phyloP scores from a whole-genome alignment of 2,329 filamentous ascomycete species.

The Clathrospora elynae region DNA sequence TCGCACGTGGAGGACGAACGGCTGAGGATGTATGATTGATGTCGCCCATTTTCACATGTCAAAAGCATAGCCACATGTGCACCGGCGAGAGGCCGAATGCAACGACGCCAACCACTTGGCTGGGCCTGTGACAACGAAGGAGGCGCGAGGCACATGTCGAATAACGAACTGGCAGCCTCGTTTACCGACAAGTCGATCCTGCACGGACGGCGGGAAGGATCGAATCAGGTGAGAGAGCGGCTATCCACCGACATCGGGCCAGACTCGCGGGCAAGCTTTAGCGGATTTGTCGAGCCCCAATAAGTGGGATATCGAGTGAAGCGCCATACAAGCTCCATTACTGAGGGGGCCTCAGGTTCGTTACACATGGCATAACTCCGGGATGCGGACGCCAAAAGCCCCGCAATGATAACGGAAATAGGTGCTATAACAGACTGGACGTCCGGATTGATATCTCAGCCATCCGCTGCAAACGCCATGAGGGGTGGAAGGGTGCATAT shows the following conservation, averaged over 20 bases:
- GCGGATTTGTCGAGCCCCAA: constrained; percentile 22
- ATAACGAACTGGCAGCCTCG: constrained; percentile 38
- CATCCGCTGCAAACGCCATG: constrained; percentile 29
- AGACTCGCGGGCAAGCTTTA: constrained; percentile 21
- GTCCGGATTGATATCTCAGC: too few relatives aligned
- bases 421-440: constrained; percentile 16
- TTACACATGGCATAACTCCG: too few relatives aligned
- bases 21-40: constrained; percentile 27
- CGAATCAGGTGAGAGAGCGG: constrained; percentile 38
- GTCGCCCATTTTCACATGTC: constrained; percentile 39
- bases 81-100: constrained; percentile 11
- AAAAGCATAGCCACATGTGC: constrained; percentile 8
- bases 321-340: constrained; percentile 26
- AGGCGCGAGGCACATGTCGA: constrained; percentile 27
- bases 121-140: constrained; percentile 34
- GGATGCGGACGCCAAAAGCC: too few relatives aligned
- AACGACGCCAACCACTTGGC: constrained; percentile 29
- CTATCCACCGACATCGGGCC: constrained; percentile 36
- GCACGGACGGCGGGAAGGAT: constrained; percentile 35
- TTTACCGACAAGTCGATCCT: constrained; percentile 21
- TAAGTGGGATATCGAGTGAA: constrained; percentile 14
- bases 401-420: background rate
- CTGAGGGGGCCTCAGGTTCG: too few relatives aligned
- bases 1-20: constrained; percentile 13
- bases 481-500: constrained; percentile 16